A percentile compares a stretch with the other conserved stretches of the same genome.
phyloP scores from a whole-genome alignment of 2,329 filamentous ascomycete species.

The Claviceps pazoutovae region DNA sequence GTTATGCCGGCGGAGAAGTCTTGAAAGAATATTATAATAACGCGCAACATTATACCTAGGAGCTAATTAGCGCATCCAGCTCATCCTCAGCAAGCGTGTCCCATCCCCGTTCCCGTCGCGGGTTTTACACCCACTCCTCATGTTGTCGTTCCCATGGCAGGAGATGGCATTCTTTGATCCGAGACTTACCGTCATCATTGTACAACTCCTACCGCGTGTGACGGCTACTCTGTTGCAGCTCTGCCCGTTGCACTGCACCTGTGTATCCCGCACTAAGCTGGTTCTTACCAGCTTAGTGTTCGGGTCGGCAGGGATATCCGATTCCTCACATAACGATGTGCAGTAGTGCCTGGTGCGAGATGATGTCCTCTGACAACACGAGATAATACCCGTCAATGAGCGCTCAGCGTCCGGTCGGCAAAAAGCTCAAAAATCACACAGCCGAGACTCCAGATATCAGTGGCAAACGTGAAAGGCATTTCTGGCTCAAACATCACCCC shows the following conservation, averaged over 20 bases:
- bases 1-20: no score
- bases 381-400: neutral
- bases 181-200: conserved; percentile 6
- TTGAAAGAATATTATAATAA: no score
- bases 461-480: neutral
- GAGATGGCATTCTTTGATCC: conserved; percentile 7
- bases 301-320: no score
- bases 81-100: conserved; percentile 6
- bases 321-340: neutral
- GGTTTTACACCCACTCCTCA: conserved; percentile 9
- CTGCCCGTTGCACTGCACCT: no score
- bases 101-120: conserved; percentile 5
- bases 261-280: no score
- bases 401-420: neutral
- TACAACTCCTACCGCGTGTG: conserved; percentile 9
- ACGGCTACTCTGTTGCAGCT: no score
- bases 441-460: neutral
- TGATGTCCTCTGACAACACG: neutral
- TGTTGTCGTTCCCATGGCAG: conserved; percentile 10
- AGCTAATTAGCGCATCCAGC: conserved; percentile 3
- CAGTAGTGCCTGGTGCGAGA: neutral
- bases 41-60: no score
- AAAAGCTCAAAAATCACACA: neutral
- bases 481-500: neutral
- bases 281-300: no score